Base-by-base conservation (phyloP, 164 flowering plant species). In the Vitis cinerea region DNA sequence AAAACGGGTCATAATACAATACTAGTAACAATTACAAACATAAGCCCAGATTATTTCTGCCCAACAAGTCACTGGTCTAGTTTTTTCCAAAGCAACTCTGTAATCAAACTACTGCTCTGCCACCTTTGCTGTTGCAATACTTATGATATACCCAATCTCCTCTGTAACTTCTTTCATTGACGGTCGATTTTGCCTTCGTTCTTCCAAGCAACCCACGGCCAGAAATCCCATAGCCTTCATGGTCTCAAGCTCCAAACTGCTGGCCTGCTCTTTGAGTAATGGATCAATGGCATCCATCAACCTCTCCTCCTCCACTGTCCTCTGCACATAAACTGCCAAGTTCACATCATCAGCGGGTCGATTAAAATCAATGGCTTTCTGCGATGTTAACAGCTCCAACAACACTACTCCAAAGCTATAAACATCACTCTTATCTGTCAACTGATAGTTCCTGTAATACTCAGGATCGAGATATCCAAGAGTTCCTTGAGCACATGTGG, bases 341-440 rank as follows among this genome's bases (percentile, higher is more conserved):
- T 83, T 85, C 63, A 84, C 90, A 54, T 84, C 87, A 15, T 87
- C 90, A 2, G 70, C 61, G 0, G 64, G 77, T 61, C 88, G 64
- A 50, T 60, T 78, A 37, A 86, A 81, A 60, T 86, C 88, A 0
- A 87, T 85, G 0, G 89, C 89, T 66, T 80, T 87, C 72, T 83
- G 77, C 2, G 85, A 75, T 1, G 91, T 87, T 72, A 87, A 55
- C 0, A 87, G 75, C 79, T 87, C 91, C 66, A 87, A 61, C 66
- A 84, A 13, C 37, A 87, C 89, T 9, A 86, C 87, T 1, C 88
- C 91, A 16, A 81, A 87, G 72, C 91, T 87, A 54, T 87, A 86
- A 3, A 87, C 91, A 67, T 87, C 91, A 51, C 91, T 87, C 69
- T 84, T 87, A 63, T 87, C 91, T 0, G 91, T 87, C 66, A 87